Percentiles rank a stretch among this genome's conserved stretches.
Evolutionary conservation across 495 filamentous ascomycete genomes (phyloP).

Genomic region (Evernia prunastri): DNA sequence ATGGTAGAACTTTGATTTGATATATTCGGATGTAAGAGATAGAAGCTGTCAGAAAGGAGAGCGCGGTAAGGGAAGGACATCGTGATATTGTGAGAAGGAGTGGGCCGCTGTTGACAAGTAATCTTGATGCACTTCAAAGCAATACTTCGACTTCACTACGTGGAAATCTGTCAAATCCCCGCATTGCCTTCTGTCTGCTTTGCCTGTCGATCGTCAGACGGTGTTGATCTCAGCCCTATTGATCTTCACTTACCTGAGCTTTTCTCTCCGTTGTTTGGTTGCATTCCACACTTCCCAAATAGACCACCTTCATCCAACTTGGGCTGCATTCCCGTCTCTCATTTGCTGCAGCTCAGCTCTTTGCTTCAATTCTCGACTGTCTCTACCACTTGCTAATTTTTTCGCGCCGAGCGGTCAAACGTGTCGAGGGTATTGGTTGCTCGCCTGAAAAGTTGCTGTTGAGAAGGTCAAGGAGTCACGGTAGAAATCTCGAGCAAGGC

Average conservation of each 20-base stretch:
- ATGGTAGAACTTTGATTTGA: background rate
- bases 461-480: background rate
- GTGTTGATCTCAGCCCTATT: slow-evolving; percentile 5
- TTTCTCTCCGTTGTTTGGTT: slow-evolving; percentile 13
- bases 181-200: background rate
- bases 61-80: background rate
- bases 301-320: background rate
- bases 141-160: background rate
- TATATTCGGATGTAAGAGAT: background rate
- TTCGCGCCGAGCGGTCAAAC: background rate
- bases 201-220: background rate
- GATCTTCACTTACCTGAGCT: slow-evolving; percentile 1
- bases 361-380: slow-evolving; percentile 10
- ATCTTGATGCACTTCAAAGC: background rate
- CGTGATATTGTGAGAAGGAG: background rate
- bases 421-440: background rate
- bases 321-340: background rate
- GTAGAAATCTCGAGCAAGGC: background rate
- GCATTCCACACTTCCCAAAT: slow-evolving; percentile 12
- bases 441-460: background rate
- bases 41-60: background rate
- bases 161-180: background rate
- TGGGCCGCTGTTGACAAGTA: background rate
- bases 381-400: background rate
- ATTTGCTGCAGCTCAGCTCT: background rate